Base-by-base conservation (phyloP, 2,329 filamentous ascomycete species). In the Podosphaera fusca region DNA sequence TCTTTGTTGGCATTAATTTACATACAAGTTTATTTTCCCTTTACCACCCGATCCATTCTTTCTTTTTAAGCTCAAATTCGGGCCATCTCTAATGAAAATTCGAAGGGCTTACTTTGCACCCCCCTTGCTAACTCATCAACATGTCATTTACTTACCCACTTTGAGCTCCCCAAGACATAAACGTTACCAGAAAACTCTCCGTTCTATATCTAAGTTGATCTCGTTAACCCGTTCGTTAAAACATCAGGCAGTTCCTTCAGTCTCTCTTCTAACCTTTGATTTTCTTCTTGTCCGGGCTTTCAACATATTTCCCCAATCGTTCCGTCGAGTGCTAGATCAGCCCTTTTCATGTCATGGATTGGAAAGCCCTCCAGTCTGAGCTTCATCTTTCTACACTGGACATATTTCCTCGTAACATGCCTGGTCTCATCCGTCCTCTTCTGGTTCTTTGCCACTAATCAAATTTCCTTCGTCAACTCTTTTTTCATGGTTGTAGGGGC, bases 401-500 rank as follows among this genome's bases (percentile, higher is more conserved):
- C 73, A 55, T 85, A 85, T 68, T 85, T 85, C 65, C 71, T 82
- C 59, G 59, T 69, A 9, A 74, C 75, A 5, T 74, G 72, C 55
- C 64, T 84, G 4, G 35, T 82, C 29, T 72, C 71, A 55, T 80
- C 80, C 12, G 61, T 77, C 58, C 73, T 85, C 55, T 81, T 85
- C 63, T 85, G 75, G 74, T 73, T 71, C 7, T 71, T 74, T 0
- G 78, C 77, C 0, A 72, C 71, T 1, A 64, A 68, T 21, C 76
- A 71, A 60, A 71, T 85, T 55, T 68, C 69, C 51, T 86, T 81
- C 67, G 74, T 74, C 42, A 81, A 86, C 64, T 74, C 77, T n/a
- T 67, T 86, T 14, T 86, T 85, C 65, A 68, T 85, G 55, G 75
- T 77, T 55, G 73, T 81, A 46, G 82, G 78, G 57, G 80, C 81